Conservation (phyloP, 2,329 filamentous ascomycete genomes). For the Coleophoma cylindrospora region DNA sequence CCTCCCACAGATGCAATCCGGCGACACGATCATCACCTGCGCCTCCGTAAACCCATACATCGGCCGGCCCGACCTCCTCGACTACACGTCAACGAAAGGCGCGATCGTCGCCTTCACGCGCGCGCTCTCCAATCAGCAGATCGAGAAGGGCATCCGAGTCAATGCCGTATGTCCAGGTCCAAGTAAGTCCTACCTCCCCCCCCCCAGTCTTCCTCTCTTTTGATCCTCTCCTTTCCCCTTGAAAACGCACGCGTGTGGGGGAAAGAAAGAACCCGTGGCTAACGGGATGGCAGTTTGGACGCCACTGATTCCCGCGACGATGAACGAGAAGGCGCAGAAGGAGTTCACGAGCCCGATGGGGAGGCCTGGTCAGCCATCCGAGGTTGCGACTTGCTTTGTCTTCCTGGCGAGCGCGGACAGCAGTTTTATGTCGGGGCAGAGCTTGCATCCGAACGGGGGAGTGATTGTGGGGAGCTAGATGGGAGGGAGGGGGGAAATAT, state of each 20-base stretch:
- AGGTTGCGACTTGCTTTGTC: constrained; percentile 77
- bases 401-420: constrained; percentile 75
- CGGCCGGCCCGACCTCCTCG: constrained; percentile 72
- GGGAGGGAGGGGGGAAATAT: neutral
- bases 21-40: constrained; percentile 79
- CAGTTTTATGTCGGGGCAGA: constrained; percentile 69
- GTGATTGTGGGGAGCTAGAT: constrained; percentile 39
- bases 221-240: neutral
- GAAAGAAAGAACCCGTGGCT: neutral
- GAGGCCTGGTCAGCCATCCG: constrained; percentile 71
- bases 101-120: constrained; percentile 77
- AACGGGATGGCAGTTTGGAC: constrained; percentile 51
- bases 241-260: neutral
- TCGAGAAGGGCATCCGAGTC: constrained; percentile 67
- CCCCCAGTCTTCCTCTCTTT: neutral
- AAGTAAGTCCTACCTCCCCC: constrained; percentile 22
- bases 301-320: constrained; percentile 68
- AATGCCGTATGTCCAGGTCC: constrained; percentile 75
- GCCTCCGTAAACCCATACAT: constrained; percentile 81
- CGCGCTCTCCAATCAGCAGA: constrained; percentile 69
- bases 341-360: constrained; percentile 72
- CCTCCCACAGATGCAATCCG: constrained; percentile 69
- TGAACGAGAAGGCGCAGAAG: constrained; percentile 66
- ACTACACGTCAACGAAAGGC: constrained; percentile 77
- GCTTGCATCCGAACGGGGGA: constrained; percentile 59